Base-by-base conservation (phyloP, 129 eudicot genomes). In the Centaurea solstitialis region DNA sequence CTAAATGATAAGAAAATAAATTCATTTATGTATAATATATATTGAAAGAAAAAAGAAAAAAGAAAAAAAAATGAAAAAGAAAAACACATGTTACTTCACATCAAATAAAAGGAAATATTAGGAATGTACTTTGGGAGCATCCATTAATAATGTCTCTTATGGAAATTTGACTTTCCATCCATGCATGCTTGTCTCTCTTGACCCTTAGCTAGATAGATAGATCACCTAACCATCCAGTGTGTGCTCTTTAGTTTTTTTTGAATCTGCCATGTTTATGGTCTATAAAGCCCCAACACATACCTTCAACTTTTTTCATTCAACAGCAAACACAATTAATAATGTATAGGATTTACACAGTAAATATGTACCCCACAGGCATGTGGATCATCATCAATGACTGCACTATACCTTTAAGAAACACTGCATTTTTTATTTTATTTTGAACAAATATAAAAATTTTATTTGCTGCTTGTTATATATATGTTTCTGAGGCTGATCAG, bases 361-460 rank as follows among this genome's bases (percentile, higher is more conserved):
- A 69, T 82, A 65, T 76, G 75, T 76, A 41, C 85, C 85, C 85
- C 85, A 76, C 85, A 76, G 76, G 76, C 85, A 82, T 82, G 85
- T 82, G 85, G 65, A 81, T 74, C 79, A 57, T 82, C 76, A 76
- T 82, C 81, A 82, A 82, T 82, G 65, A 69, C 72, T 76, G 71
- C 81, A 81, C 80, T 81, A 81, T 47, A 33, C 71, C 78, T 70
- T 67, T 73, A 64, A 40, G 61, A 68, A 30, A 81, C 68, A 74
- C 70, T 74, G 20, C 20, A 64, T 59, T 24, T 79, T 61, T 26
- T 26, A 0, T 26, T 26, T 26, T 26, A 0, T 40, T 33, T 80
- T 70, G 0, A 80, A 12, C 74, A 30, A 12, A 12, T 38, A 17
- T 37, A 12, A 5, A 5, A 11, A 21, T 15, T 76, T 33, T 76